Evolutionary conservation across 768 basidiomycete genomes (phyloP).

Genomic region (Daedaleopsis sinensis): DNA sequence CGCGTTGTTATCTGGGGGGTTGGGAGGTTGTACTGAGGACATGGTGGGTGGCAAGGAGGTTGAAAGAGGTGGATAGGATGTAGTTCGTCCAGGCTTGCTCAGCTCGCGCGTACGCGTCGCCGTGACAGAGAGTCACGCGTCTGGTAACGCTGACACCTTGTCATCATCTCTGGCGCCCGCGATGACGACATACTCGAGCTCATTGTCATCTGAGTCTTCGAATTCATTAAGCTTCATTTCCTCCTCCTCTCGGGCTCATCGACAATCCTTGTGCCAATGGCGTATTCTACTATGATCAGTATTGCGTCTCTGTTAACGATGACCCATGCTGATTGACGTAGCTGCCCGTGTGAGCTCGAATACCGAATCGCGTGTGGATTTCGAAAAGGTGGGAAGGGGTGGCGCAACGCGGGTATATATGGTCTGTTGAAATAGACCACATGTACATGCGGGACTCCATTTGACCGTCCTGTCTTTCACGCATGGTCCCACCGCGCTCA

Average conservation of each 20-base stretch:
- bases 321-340: no score
- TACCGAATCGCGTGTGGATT: no score
- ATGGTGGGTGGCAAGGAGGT: constrained; percentile 29
- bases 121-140: constrained; percentile 18
- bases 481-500: not conserved
- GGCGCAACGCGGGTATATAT: no score
- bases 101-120: constrained; percentile 23
- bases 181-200: no score
- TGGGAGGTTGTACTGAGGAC: constrained; percentile 62
- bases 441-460: not conserved
- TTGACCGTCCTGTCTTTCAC: not conserved
- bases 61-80: not conserved
- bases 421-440: not conserved
- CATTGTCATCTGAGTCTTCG: no score
- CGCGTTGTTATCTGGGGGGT: constrained; percentile 37
- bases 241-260: no score
- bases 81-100: constrained; percentile 4
- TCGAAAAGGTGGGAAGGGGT: no score
- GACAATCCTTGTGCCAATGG: no score
- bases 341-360: no score
- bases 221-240: no score
- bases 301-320: no score
- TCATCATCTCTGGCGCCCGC: not conserved
- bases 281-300: no score
- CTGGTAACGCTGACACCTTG: constrained; percentile 5